These are phyloP conservation scores for Groenewaldozyma auringiensis DNA, from an alignment of 1,139 yeast species.

Conservation along the genomic window DNA sequence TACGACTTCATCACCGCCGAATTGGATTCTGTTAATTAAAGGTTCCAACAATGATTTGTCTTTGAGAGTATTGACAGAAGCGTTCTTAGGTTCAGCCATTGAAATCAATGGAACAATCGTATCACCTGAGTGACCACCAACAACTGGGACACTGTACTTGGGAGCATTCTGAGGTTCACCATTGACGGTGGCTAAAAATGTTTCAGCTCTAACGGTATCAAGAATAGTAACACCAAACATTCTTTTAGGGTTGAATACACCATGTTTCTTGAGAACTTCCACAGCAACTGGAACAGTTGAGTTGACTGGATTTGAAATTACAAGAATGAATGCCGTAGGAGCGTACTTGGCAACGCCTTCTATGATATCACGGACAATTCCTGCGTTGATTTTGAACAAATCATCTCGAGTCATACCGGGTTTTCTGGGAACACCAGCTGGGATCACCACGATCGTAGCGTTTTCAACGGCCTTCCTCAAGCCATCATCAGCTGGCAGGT, in stretches of 20 bases:
- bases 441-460: conserved; percentile 84
- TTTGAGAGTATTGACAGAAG: conserved; percentile 38
- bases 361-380: conserved; percentile 88
- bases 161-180: conserved; percentile 55
- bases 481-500: conserved; percentile 69
- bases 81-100: conserved; percentile 45
- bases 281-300: conserved; percentile 98
- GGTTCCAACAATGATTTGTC: conserved; percentile 37
- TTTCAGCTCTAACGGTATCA: conserved; percentile 88
- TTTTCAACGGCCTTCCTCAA: conserved; percentile 68
- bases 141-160: conserved; percentile 45
- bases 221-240: conserved; percentile 96
- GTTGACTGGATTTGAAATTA: conserved; percentile 96
- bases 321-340: conserved; percentile 81
- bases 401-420: conserved; percentile 98
- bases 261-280: conserved; percentile 79
- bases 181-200: conserved; percentile 69
- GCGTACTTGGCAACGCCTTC: conserved; percentile 77
- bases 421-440: conserved; percentile 99
- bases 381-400: conserved; percentile 93
- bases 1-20: conserved; percentile 98
- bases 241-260: conserved; percentile 85
- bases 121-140: conserved; percentile 98
- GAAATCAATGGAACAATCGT: conserved; percentile 95
- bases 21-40: conserved; percentile 88